Evolutionary conservation across 495 filamentous ascomycete species (phyloP).

Genomic region (Neurospora hispaniola): DNA sequence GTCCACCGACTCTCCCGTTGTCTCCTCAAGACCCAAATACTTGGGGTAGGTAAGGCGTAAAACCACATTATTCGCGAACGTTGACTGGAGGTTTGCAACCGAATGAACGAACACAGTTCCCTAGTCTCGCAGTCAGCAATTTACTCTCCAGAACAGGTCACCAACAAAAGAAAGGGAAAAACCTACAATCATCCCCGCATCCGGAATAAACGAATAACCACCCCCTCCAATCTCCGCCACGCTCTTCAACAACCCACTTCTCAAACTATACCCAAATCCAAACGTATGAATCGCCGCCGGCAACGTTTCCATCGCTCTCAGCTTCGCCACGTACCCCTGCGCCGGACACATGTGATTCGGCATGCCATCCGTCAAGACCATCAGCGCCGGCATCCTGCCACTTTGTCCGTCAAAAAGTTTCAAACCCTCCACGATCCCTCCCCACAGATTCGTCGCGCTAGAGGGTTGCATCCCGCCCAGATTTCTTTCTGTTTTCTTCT

Average conservation of each 20-base stretch:
- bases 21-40: conserved; percentile 21
- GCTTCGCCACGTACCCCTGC: conserved; percentile 28
- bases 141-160: neutral
- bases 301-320: conserved; percentile 21
- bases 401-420: conserved; percentile 18
- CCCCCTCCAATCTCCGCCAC: conserved; percentile 33
- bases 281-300: conserved; percentile 36
- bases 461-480: conserved; percentile 23
- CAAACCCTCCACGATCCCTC: conserved; percentile 27
- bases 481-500: conserved; percentile 15
- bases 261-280: conserved; percentile 33
- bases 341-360: conserved; percentile 31
- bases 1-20: conserved; percentile 23
- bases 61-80: conserved; percentile 26
- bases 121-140: conserved; percentile 2
- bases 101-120: conserved; percentile 38
- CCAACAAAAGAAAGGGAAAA: neutral
- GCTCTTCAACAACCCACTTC: conserved; percentile 34
- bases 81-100: conserved; percentile 36
- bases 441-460: conserved; percentile 32
- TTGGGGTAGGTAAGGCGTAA: conserved; percentile 25
- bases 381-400: conserved; percentile 26
- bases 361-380: conserved; percentile 38
- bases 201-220: conserved; percentile 38
- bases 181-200: conserved; percentile 38